A percentile compares a stretch with the other conserved stretches of the same genome.
phyloP scores from a whole-genome alignment of 148 eudicot genomes.

The Oxyria digyna region DNA sequence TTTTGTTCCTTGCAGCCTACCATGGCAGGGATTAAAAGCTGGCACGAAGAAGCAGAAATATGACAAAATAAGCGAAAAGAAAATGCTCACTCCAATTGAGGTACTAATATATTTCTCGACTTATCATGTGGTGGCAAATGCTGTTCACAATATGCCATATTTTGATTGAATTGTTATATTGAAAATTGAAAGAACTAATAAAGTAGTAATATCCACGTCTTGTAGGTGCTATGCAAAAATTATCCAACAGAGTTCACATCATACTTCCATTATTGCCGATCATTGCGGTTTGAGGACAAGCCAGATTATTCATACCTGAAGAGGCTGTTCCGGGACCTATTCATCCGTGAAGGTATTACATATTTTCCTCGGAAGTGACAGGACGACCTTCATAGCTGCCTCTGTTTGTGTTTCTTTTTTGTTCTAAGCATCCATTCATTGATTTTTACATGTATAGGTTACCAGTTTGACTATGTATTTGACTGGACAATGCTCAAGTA shows the following conservation, averaged over 20 bases:
- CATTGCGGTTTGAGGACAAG: conserved; percentile 91
- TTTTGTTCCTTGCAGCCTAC: conserved; percentile 47
- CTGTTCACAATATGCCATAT: not conserved
- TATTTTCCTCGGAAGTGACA: conserved; percentile 1
- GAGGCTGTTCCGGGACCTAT: conserved; percentile 86
- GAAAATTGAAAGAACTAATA: not conserved
- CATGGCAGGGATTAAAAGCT: conserved; percentile 98
- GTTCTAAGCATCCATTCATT: not conserved
- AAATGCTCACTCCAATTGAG: conserved; percentile 94
- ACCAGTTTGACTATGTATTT: conserved; percentile 92
- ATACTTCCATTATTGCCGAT: conserved; percentile 93
- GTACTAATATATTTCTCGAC: conserved; percentile 19
- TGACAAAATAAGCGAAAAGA: conserved; percentile 94
- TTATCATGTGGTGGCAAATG: not conserved
- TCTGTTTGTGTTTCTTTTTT: not conserved
- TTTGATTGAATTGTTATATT: not conserved
- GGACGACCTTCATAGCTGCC: not conserved
- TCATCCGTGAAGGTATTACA: conserved; percentile 75
- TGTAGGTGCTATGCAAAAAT: conserved; percentile 75
- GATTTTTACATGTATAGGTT: conserved; percentile 32
- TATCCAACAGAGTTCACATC: conserved; percentile 87
- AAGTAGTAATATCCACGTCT: not conserved
- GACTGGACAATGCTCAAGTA: conserved; percentile 96
- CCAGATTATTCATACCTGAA: conserved; percentile 95
- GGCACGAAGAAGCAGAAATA: conserved; percentile 97